Conservation (phyloP, 2,329 filamentous ascomycete species). For the Knufia petricola region DNA sequence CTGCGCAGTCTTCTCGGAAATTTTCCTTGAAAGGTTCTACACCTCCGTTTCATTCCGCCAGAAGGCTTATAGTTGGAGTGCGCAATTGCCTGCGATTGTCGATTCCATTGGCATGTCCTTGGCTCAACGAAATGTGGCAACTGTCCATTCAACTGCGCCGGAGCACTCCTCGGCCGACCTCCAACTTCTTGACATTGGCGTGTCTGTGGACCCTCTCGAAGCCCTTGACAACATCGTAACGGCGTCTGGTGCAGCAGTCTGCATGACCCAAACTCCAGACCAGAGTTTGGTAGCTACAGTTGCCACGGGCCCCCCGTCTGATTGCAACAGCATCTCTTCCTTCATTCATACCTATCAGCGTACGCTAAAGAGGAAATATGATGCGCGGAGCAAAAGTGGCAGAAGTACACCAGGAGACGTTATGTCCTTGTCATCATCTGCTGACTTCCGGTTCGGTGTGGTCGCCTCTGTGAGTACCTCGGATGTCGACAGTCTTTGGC, state of each 20-base stretch:
- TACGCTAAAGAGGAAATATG: slow-evolving; percentile 1
- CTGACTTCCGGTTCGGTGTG: slow-evolving; percentile 4
- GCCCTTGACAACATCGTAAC: neutral
- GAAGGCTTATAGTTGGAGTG: slow-evolving; percentile 1
- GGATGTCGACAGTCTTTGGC: slow-evolving; percentile 6
- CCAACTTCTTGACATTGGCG: neutral
- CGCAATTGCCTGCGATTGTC: slow-evolving; percentile 6
- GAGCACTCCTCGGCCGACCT: neutral
- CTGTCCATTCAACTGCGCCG: neutral
- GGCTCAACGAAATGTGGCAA: neutral
- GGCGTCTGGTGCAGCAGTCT: neutral
- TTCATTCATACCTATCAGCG: slow-evolving; percentile 7
- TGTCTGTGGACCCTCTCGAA: neutral
- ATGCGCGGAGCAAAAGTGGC: neutral
- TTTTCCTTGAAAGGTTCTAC: slow-evolving; percentile 7
- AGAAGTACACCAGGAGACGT: slow-evolving; percentile 7
- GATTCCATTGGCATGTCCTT: slow-evolving; percentile 8
- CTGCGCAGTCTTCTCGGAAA: neutral
- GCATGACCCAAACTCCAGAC: neutral
- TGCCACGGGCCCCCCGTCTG: neutral
- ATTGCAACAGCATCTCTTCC: slow-evolving; percentile 8
- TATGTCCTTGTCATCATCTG: slow-evolving; percentile 6
- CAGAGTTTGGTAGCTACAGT: neutral
- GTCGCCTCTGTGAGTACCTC: neutral
- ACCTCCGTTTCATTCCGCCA: slow-evolving; percentile 6